A percentile compares a stretch with the other conserved stretches of the same genome.
Conservation (phyloP, 2,329 filamentous ascomycete species). For the Fonsecaea pedrosoi region DNA sequence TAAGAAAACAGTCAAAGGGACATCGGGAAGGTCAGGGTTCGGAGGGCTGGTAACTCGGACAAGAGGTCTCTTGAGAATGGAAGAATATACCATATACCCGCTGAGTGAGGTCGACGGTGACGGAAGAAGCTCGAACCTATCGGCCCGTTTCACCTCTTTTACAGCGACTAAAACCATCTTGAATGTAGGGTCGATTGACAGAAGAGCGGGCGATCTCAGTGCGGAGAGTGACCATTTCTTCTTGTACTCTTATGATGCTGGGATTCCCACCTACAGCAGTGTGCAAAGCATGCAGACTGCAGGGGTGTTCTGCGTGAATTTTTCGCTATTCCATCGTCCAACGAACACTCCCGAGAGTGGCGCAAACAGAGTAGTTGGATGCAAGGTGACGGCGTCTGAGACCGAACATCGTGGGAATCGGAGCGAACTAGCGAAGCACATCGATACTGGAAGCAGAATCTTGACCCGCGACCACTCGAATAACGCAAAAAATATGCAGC, state of each 20-base stretch:
- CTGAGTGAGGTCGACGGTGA: constrained; percentile 2
- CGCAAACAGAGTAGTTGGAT: background rate
- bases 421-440: constrained; percentile 2
- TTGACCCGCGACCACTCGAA: background rate
- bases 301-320: background rate
- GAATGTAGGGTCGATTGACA: background rate
- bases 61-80: constrained; percentile 8
- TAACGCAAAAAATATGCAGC: background rate
- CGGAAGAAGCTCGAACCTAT: background rate
- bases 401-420: constrained; percentile 11
- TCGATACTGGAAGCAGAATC: constrained; percentile 2
- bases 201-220: background rate
- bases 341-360: constrained; percentile 1
- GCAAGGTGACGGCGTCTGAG: constrained; percentile 4
- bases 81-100: background rate
- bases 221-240: constrained; percentile 1
- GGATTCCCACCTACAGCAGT: background rate
- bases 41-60: background rate
- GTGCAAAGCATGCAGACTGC: background rate
- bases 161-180: background rate
- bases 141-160: background rate
- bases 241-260: background rate
- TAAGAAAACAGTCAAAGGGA: constrained; percentile 12
- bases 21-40: constrained; percentile 1
- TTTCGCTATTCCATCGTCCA: background rate